Base-by-base conservation (phyloP, 192 early-diverging fungal species). In the Umbelopsis vinacea region DNA sequence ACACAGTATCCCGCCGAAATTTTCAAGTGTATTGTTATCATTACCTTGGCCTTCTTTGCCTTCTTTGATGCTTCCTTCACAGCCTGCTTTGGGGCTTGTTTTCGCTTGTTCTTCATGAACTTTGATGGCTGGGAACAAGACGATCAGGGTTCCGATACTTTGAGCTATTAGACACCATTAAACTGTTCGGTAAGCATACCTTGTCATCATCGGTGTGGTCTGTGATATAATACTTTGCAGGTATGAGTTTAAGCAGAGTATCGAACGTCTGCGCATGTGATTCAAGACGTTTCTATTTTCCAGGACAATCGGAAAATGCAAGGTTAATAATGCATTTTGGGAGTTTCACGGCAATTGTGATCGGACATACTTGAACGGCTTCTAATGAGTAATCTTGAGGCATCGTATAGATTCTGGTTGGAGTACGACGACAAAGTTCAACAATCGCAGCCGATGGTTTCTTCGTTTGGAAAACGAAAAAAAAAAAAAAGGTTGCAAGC, bases 21-120 rank as follows among this genome's bases (percentile, higher is more conserved):
- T 29, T 29, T 29, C 3, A 46, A 74, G 72, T 0, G 60, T 72
- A 48, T 79, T 77, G 66, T 60, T 67, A 15, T 52, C 17, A 71
- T 71, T 68, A 92, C 89, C 88, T 96, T 95, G 73, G 85, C 84
- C 78, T 90, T 91, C 69, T 94, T 95, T n/a, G 91, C 91, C 68
- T 88, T 89, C 77, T 91, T 93, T 68, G 89, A 87, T 33, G 89
- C 87, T 66, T 95, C 90, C 67, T 94, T 96, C 52, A 92, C 82
- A 8, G 79, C 89, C 76, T 93, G 89, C 72, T 94, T 93, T 29
- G 90, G 89, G 21, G 90, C 88, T 67, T 82, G 84, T 70, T 91
- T 91, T 78, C 93, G 91, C 82, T 97, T 96, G 72, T 92, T 95
- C 72, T 94, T 89, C 79, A 87, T 86, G 79, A 86, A 86, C 75